Percentiles rank a stretch among this genome's conserved stretches.
Conservation (phyloP, 768 basidiomycete species). For the Podaxis mareebaensis region DNA sequence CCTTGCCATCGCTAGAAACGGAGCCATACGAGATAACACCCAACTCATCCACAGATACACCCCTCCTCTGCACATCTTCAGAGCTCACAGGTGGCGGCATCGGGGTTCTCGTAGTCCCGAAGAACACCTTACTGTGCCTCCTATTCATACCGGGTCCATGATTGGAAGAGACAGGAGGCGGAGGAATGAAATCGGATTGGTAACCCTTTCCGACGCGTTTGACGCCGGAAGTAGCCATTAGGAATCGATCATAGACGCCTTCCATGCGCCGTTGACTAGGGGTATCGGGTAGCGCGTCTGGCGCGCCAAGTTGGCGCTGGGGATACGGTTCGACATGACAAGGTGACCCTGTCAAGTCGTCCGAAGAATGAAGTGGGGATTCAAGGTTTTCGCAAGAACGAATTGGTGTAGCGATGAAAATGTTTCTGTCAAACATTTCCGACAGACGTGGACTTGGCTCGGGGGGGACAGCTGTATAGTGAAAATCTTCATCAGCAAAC, state of each 20-base stretch:
- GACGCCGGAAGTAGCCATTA: slow-evolving; percentile 81
- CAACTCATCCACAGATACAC: slow-evolving; percentile 64
- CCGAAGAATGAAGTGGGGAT: slow-evolving; percentile 29
- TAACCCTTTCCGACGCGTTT: slow-evolving; percentile 81
- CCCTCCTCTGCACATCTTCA: slow-evolving; percentile 48
- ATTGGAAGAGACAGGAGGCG: slow-evolving; percentile 36
- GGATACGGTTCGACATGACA: slow-evolving; percentile 69
- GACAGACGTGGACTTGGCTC: slow-evolving; percentile 59
- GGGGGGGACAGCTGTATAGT: slow-evolving; percentile 35
- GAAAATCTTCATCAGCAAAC: background rate
- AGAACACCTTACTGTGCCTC: slow-evolving; percentile 42
- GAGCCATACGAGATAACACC: slow-evolving; percentile 49
- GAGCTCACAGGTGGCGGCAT: slow-evolving; percentile 79
- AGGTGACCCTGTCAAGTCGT: slow-evolving; percentile 63
- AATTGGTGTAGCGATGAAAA: slow-evolving; percentile 62
- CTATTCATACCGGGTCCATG: slow-evolving; percentile 21
- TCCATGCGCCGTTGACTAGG: slow-evolving; percentile 64
- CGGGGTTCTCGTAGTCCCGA: slow-evolving; percentile 48
- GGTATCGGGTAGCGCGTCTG: slow-evolving; percentile 45
- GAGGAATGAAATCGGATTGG: slow-evolving; percentile 63
- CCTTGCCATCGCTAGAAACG: slow-evolving; percentile 27
- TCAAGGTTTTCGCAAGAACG: slow-evolving; percentile 39
- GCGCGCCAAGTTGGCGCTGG: slow-evolving; percentile 39
- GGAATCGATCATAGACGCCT: slow-evolving; percentile 78
- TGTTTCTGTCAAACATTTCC: slow-evolving; percentile 63